phyloP scores from a whole-genome alignment of 352 stramenopile genomes.

The Aphanomyces cochlioides region DNA sequence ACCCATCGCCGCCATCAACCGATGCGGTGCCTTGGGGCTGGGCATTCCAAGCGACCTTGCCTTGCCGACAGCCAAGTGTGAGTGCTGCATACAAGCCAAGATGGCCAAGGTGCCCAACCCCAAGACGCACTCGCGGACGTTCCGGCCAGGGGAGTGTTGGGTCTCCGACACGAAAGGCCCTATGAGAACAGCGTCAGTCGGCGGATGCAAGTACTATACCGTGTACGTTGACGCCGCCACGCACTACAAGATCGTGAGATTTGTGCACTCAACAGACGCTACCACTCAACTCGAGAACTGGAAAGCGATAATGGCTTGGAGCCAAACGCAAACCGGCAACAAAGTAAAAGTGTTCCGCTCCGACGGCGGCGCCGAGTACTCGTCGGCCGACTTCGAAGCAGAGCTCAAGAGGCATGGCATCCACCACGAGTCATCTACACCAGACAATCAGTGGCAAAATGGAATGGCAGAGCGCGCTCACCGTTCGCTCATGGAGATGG shows the following conservation, averaged over 20 bases:
- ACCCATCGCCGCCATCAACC: slow-evolving; percentile 9
- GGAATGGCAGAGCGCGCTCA: too few relatives aligned
- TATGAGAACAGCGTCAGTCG: background rate
- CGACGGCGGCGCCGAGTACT: too few relatives aligned
- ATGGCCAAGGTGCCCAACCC: slow-evolving; percentile 1
- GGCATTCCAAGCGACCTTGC: slow-evolving; percentile 4
- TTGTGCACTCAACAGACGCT: slow-evolving; percentile 18
- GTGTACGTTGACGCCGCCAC: slow-evolving; percentile 17
- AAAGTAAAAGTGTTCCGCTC: slow-evolving; percentile 33
- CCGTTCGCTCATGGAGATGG: too few relatives aligned
- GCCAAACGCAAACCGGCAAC: slow-evolving; percentile 31
- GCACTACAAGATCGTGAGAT: slow-evolving; percentile 11
- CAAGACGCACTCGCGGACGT: background rate
- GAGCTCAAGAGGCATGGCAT: slow-evolving; percentile 32
- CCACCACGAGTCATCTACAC: slow-evolving; percentile 33
- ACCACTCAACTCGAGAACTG: slow-evolving; percentile 13
- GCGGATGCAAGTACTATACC: slow-evolving; percentile 20
- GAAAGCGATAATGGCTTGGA: background rate
- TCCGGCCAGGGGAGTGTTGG: slow-evolving; percentile 23
- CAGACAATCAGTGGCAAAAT: slow-evolving; percentile 30
- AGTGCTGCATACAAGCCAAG: slow-evolving; percentile 6
- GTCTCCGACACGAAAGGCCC: slow-evolving; percentile 24
- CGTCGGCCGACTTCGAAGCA: slow-evolving; percentile 31
- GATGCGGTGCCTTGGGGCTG: background rate
- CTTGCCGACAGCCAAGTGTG: background rate